Conservation (phyloP, 306 rosid species). For the Trifolium dubium region DNA sequence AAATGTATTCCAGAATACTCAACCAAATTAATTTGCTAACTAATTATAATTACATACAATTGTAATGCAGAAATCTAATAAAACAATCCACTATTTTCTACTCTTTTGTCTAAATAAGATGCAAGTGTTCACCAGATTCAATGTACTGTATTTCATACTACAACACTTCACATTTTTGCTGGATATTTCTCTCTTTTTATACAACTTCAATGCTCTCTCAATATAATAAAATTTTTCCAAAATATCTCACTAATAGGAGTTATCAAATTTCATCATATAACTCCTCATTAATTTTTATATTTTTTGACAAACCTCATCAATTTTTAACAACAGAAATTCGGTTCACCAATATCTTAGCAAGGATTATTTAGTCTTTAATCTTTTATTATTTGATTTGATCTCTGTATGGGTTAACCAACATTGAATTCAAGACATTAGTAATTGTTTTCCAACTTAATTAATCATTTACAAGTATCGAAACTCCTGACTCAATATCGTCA, state of each 20-base stretch:
- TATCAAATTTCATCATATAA: constrained; percentile 11
- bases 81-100: constrained; percentile 12
- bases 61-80: constrained; percentile 1
- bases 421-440: not conserved
- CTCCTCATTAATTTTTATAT: not conserved
- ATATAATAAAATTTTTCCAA: not conserved
- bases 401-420: not conserved
- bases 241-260: not conserved
- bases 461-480: constrained; percentile 29
- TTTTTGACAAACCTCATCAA: not conserved
- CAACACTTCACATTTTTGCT: not conserved
- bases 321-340: not conserved
- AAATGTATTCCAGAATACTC: constrained; percentile 7
- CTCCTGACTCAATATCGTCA: constrained; percentile 4
- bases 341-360: constrained; percentile 12
- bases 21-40: constrained; percentile 5
- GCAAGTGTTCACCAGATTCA: not conserved
- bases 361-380: not conserved
- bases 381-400: not conserved
- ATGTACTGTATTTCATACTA: constrained; percentile 1
- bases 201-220: not conserved
- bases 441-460: constrained; percentile 1
- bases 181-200: constrained; percentile 6
- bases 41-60: not conserved
- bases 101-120: not conserved